Percentiles rank a stretch among this genome's conserved stretches.
Evolutionary conservation across 768 basidiomycete species (phyloP).

Genomic region (Coprinopsis sp.): DNA sequence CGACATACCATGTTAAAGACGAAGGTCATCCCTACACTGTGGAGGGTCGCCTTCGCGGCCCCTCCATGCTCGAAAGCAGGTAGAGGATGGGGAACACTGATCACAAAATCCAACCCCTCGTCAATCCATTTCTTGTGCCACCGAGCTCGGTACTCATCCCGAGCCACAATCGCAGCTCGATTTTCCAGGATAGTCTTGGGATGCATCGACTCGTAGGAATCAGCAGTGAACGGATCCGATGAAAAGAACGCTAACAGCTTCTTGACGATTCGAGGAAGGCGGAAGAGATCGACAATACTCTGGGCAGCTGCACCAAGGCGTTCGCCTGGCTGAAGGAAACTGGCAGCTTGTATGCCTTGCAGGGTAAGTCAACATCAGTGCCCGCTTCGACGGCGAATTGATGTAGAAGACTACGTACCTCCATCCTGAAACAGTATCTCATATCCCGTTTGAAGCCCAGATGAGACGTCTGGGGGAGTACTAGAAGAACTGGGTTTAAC

Average conservation of each 20-base stretch:
- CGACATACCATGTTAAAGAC: constrained; percentile 60
- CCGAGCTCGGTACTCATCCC: constrained; percentile 38
- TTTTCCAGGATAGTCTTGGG: constrained; percentile 49
- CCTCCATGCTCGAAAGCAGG: constrained; percentile 54
- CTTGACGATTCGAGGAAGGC: constrained; percentile 37
- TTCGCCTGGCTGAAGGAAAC: constrained; percentile 28
- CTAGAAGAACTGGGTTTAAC: constrained; percentile 12
- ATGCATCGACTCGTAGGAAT: constrained; percentile 35
- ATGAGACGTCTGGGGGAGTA: constrained; percentile 43
- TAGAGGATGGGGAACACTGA: constrained; percentile 58
- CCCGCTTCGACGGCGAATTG: constrained; percentile 3
- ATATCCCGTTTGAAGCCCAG: constrained; percentile 48
- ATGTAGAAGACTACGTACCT: constrained; percentile 29
- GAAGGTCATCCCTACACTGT: constrained; percentile 60
- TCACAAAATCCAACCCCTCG: constrained; percentile 55
- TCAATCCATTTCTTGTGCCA: constrained; percentile 46
- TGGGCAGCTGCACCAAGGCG: constrained; percentile 27
- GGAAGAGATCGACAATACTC: constrained; percentile 29
- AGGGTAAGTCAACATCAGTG: neutral
- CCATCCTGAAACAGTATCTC: constrained; percentile 55
- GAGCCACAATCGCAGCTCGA: constrained; percentile 41
- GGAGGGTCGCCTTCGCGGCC: constrained; percentile 47
- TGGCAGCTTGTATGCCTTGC: constrained; percentile 41
- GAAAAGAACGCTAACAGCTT: constrained; percentile 37
- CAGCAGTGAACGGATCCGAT: constrained; percentile 33